Conservation (phyloP, 2,329 filamentous ascomycete species). For the Diaporthe caulivora region DNA sequence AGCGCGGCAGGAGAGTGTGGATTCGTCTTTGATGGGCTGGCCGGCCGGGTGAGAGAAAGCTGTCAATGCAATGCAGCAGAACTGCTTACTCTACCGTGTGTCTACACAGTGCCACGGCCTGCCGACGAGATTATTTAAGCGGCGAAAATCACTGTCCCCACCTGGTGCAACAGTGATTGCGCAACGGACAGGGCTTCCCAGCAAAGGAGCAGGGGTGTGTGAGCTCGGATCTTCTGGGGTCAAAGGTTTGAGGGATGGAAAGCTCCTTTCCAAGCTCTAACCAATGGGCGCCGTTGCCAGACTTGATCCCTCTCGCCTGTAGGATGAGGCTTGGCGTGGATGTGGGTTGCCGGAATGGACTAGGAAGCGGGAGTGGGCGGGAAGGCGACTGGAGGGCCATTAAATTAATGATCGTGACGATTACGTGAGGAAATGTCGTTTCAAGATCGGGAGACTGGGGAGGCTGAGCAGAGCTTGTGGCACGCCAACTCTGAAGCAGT, state of each 20-base stretch:
- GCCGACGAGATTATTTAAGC: slow-evolving; percentile 1
- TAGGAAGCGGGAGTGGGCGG: not conserved
- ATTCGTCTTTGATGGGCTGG: slow-evolving; percentile 20
- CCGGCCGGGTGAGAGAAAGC: slow-evolving; percentile 7
- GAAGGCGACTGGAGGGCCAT: not conserved
- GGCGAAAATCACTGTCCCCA: slow-evolving; percentile 31
- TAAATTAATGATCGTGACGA: not conserved
- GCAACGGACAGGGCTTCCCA: slow-evolving; percentile 26
- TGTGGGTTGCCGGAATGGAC: not conserved
- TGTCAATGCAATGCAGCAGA: slow-evolving; percentile 16
- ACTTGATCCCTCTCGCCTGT: not conserved
- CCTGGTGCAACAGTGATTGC: slow-evolving; percentile 22
- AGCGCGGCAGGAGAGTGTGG: slow-evolving; percentile 24
- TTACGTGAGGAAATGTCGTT: slow-evolving; percentile 10
- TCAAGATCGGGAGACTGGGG: slow-evolving; percentile 14
- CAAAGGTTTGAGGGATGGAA: slow-evolving; percentile 1
- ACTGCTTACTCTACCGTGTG: slow-evolving; percentile 6
- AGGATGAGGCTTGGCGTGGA: slow-evolving; percentile 29
- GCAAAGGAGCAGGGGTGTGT: slow-evolving; percentile 3
- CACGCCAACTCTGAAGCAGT: not conserved
- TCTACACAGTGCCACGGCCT: slow-evolving; percentile 4
- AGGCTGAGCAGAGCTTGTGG: slow-evolving; percentile 12
- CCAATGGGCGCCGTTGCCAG: slow-evolving; percentile 4
- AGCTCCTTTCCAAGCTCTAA: slow-evolving; percentile 29
- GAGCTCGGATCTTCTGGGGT: slow-evolving; percentile 21